These are phyloP conservation scores for Kodamaea suecica DNA, from an alignment of 1,139 yeast genomes.

Conservation along the genomic window DNA sequence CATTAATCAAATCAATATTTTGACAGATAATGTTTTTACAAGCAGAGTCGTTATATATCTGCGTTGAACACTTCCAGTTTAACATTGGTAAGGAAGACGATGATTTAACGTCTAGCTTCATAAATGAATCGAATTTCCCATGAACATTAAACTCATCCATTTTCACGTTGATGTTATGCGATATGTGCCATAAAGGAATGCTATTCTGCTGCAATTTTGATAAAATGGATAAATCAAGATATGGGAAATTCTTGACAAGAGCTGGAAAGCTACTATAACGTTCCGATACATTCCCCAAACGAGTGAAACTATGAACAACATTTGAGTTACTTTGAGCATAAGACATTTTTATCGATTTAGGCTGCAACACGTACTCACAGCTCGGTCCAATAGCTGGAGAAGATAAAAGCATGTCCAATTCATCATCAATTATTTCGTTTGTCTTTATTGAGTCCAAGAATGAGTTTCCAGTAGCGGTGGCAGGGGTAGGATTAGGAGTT, in stretches of 20 bases:
- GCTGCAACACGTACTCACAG: conserved; percentile 7
- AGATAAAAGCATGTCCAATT: conserved; percentile 16
- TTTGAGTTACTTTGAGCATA: conserved; percentile 3
- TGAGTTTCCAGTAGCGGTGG: conserved; percentile 3
- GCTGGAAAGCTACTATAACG: conserved; percentile 3
- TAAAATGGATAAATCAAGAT: conserved; percentile 6
- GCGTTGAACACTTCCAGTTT: conserved; percentile 35
- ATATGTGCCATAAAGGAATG: conserved; percentile 14
- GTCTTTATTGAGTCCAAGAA: conserved; percentile 16
- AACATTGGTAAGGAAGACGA: conserved; percentile 17
- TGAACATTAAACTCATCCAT: conserved; percentile 12
- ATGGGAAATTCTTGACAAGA: conserved; percentile 4
- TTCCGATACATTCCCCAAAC: conserved; percentile 6
- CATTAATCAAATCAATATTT: conserved; percentile 34
- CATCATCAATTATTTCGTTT: conserved; percentile 17
- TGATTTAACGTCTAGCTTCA: conserved; percentile 22
- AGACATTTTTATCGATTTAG: conserved; percentile 9
- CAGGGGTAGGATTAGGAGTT: conserved; percentile 12
- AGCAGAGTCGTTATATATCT: conserved; percentile 24
- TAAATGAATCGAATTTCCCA: conserved; percentile 25
- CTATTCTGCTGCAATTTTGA: conserved; percentile 9
- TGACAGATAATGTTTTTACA: conserved; percentile 22
- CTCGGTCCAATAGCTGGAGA: conserved; percentile 12
- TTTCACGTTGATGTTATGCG: conserved; percentile 13
- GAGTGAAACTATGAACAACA: conserved; percentile 12